Evolutionary conservation across 2,329 filamentous ascomycete species (phyloP), one percentile per base, ranked within the genome.

Genomic region (Aspergillus fructus): DNA sequence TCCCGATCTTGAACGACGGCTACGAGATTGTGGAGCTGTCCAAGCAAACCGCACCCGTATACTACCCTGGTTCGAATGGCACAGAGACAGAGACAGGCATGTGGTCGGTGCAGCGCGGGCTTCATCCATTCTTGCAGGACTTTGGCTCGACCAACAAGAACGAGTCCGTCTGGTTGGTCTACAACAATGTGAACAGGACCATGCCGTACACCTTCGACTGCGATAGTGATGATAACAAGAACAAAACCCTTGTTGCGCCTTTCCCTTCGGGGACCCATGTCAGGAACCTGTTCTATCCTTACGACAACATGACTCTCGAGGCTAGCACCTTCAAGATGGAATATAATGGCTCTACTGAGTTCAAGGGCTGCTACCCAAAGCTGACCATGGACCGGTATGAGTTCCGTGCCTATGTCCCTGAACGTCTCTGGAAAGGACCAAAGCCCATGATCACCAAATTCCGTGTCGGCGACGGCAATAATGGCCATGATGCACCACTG

Each of bases 261-360:
- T 89, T 85, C 56, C 73, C 76, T 12, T 67, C 71, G 2, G 81
- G 78, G 9, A 82, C 79, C 1, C 82, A 77, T 1, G 85, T 89
- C 59, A 84, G 82, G 65, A 87, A 87, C 63, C 66, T 89, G 13
- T 86, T 89, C 67, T 83, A 82, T 64, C 85, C 85, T 0, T 85
- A 83, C 62, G 83, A 85, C 21, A 78, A 84, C 59, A 74, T 81
- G 56, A 79, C 71, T 0, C 72, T 88, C 15, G 75, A 76, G 49
- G 66, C 70, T 1, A 81, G 83, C 1, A 68, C 74, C 1, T 68
- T 75, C 0, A 73, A 67, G 0, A 30, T 30, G 27, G 27, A 30
- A 11, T 30, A 30, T 0, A 30, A 30, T 53, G 76, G 76, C 2
- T 79, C 79, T 0, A 73, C 66, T 0, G 69, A 78, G 2, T 72